These are phyloP conservation scores for Suillus hirtellus DNA, from an alignment of 768 basidiomycete genomes.

Conservation along the genomic window DNA sequence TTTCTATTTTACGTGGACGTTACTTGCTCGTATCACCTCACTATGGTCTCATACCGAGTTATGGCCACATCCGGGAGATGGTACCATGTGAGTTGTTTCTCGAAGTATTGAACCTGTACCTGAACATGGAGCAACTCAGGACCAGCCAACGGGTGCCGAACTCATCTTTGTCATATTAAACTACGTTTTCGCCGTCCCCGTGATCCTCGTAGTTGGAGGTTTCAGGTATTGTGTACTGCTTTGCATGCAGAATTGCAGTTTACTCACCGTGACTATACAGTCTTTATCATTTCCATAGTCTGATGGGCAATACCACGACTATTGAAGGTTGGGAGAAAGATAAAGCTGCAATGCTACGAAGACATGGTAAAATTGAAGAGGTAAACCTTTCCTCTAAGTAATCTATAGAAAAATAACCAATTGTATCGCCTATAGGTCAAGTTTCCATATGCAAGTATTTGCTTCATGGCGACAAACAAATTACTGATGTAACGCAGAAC, in stretches of 20 bases:
- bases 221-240: slow-evolving; percentile 66
- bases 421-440: slow-evolving; percentile 54
- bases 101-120: background rate
- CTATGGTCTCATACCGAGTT: slow-evolving; percentile 76
- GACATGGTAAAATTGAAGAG: slow-evolving; percentile 83
- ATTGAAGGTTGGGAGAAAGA: slow-evolving; percentile 99
- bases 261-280: slow-evolving; percentile 43
- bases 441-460: slow-evolving; percentile 81
- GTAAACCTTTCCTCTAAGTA: slow-evolving; percentile 34
- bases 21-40: slow-evolving; percentile 84
- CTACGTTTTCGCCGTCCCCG: slow-evolving; percentile 82
- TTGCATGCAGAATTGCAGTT: background rate
- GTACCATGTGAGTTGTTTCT: slow-evolving; percentile 51
- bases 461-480: background rate
- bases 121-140: slow-evolving; percentile 41
- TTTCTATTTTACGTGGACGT: slow-evolving; percentile 92
- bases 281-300: slow-evolving; percentile 81
- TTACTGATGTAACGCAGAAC: slow-evolving; percentile 51
- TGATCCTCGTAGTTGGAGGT: slow-evolving; percentile 81
- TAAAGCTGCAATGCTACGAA: slow-evolving; percentile 81
- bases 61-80: slow-evolving; percentile 41
- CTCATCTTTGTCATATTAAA: slow-evolving; percentile 88
- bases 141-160: slow-evolving; percentile 65
- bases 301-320: slow-evolving; percentile 85
- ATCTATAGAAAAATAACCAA: background rate